Conservation (phyloP, 2,329 filamentous ascomycete genomes). For the Rugonectria rugulosa region DNA sequence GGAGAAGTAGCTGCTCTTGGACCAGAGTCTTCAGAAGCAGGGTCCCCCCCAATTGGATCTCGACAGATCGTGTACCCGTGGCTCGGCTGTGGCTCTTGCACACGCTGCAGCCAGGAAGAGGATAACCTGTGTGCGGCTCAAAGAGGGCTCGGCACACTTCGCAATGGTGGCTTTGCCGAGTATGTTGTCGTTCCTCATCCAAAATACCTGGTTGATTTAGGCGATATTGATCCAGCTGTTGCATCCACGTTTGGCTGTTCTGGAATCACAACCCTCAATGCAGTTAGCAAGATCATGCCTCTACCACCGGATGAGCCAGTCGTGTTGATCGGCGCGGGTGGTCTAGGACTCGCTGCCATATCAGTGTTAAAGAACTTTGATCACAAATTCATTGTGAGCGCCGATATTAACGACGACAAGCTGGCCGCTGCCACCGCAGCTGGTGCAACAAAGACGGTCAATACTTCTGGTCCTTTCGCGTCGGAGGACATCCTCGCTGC, state of each 20-base stretch:
- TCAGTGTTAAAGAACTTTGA: constrained; percentile 9
- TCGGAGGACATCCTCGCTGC: constrained; percentile 8
- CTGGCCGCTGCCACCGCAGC: constrained; percentile 4
- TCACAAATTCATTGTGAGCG: constrained; percentile 14
- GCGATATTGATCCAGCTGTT: constrained; percentile 16
- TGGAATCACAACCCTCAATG: constrained; percentile 20
- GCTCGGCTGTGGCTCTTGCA: constrained; percentile 17
- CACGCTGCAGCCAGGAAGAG: constrained; percentile 19
- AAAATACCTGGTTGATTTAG: constrained; percentile 17
- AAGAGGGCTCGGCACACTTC: constrained; percentile 15
- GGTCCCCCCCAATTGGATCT: constrained; percentile 2
- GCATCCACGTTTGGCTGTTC: constrained; percentile 18
- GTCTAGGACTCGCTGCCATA: constrained; percentile 17
- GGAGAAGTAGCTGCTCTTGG: constrained; percentile 16
- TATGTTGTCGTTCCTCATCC: constrained; percentile 17
- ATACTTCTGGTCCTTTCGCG: constrained; percentile 4
- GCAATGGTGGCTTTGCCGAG: constrained; percentile 17
- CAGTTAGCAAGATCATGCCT: constrained; percentile 18
- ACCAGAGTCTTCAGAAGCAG: constrained; percentile 8
- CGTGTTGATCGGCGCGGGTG: constrained; percentile 16
- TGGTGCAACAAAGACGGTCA: constrained; percentile 19
- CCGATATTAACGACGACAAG: constrained; percentile 16
- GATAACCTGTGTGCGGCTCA: constrained; percentile 17
- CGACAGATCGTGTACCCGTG: constrained; percentile 21
- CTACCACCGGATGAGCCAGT: constrained; percentile 12